Base-by-base conservation (phyloP, 768 basidiomycete species). In the Termitomyces sp. region DNA sequence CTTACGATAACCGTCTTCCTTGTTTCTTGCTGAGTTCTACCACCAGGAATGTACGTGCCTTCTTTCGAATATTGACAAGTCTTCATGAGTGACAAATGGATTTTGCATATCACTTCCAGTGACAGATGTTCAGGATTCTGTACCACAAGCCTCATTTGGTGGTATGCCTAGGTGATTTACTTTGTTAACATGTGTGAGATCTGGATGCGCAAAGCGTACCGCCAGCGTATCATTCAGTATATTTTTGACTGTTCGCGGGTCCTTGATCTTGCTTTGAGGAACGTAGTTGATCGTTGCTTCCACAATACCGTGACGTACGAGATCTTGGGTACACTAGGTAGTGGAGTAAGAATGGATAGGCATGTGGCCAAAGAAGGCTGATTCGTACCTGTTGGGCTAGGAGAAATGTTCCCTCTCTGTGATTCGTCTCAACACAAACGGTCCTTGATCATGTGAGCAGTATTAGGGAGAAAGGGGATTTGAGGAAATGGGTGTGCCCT, bases 361-460 rank as follows among this genome's bases (percentile, higher is more conserved):
- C 40, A 24, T 26, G 20, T 1, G 13, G 18, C 36, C 8, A 4
- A 26, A 50, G 16, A 5, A 36, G 22, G 22, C 33, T 18, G 22
- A 64, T n/a, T 50, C 61, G 34, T 55, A 69, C 68, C 26, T 43
- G 57, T 40, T 61, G 24, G 1, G 68, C 65, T 30, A 70, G 34
- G 26, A 65, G 53, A 55, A 70, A 70, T 6, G 56, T 63, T 44
- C 58, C 67, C 51, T 72, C 70, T 14, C 70, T 52, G 33, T 67
- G 69, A 57, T 70, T 70, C 18, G 70, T 69, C 55, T 72, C 68
- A 16, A 71, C 67, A 18, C 64, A 66, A n/a, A 36, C 43, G 48
- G 16, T 58, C 48, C 42, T 56, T 58, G 39, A 71, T 34, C 16
- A 56, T 54, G 53, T 63, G 24, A 7, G 40, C 52, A 32, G n/a